Evolutionary conservation across 495 filamentous ascomycete genomes (phyloP).

Genomic region (Talaromyces trachyspermus): DNA sequence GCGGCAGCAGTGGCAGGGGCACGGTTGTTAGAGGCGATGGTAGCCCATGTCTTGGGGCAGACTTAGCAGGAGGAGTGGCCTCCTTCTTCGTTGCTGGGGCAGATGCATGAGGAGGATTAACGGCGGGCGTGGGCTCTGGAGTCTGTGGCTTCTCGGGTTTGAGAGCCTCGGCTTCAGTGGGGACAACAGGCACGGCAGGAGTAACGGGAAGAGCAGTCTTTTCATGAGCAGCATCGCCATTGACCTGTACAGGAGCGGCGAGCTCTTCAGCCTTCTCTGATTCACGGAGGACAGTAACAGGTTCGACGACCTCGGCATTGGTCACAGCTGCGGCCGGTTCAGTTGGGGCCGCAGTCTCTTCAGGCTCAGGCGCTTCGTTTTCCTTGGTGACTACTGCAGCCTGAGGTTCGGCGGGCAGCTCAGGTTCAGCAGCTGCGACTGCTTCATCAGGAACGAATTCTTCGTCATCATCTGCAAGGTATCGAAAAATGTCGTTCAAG

Average conservation of each 20-base stretch:
- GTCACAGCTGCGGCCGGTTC: slow-evolving; percentile 20
- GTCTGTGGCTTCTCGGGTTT: slow-evolving; percentile 46
- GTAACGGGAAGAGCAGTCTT: slow-evolving; percentile 16
- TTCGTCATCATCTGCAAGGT: slow-evolving; percentile 75
- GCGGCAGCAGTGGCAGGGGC: slow-evolving; percentile 18
- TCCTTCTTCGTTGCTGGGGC: slow-evolving; percentile 45
- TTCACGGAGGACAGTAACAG: slow-evolving; percentile 45
- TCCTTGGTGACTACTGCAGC: slow-evolving; percentile 22
- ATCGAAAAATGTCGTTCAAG: slow-evolving; percentile 94
- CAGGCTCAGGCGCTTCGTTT: slow-evolving; percentile 13
- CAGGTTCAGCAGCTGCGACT: slow-evolving; percentile 37
- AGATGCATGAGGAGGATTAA: slow-evolving; percentile 28
- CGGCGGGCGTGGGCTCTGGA: slow-evolving; percentile 42
- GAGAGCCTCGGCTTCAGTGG: slow-evolving; percentile 40
- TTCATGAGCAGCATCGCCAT: slow-evolving; percentile 23
- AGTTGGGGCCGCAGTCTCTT: slow-evolving; percentile 18
- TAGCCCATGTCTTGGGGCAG: slow-evolving; percentile 87
- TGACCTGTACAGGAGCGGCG: slow-evolving; percentile 25
- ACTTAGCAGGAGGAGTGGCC: slow-evolving; percentile 40
- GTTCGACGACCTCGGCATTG: slow-evolving; percentile 26
- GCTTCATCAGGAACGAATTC: slow-evolving; percentile 52
- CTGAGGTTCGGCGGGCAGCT: slow-evolving; percentile 32
- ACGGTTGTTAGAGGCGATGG: slow-evolving; percentile 49
- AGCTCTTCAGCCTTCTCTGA: slow-evolving; percentile 46
- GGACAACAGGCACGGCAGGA: slow-evolving; percentile 23